These are phyloP conservation scores for Dryadomyces quercus-mongolicae DNA, from an alignment of 2,329 filamentous ascomycete species.

Conservation along the genomic window DNA sequence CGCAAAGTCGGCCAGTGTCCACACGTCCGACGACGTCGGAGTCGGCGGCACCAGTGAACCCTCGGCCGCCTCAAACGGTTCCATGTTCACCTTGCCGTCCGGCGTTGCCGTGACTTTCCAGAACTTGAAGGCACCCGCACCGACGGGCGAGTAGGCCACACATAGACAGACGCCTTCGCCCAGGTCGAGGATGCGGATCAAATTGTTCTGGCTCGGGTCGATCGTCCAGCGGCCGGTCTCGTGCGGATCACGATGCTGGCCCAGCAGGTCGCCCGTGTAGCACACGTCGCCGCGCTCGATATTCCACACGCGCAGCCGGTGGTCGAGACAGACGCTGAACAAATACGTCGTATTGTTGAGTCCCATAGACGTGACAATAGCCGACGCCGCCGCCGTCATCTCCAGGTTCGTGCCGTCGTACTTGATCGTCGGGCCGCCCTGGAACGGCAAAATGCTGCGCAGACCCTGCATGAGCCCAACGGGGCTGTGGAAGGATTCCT, in stretches of 20 bases:
- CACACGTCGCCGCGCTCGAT: constrained; percentile 67
- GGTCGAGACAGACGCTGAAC: constrained; percentile 80
- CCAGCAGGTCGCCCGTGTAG: constrained; percentile 65
- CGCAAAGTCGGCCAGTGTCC: constrained; percentile 69
- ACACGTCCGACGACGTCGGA: constrained; percentile 61
- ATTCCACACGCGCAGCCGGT: constrained; percentile 84
- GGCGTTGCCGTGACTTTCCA: constrained; percentile 63
- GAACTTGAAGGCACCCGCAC: constrained; percentile 86
- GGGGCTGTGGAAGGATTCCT: constrained; percentile 61
- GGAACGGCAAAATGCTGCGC: constrained; percentile 54
- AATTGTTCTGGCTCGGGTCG: constrained; percentile 64
- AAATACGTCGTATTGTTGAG: constrained; percentile 38
- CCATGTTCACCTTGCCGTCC: constrained; percentile 50
- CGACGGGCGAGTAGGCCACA: constrained; percentile 78
- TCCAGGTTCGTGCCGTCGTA: constrained; percentile 56
- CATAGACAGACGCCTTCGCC: constrained; percentile 43
- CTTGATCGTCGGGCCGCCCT: constrained; percentile 49
- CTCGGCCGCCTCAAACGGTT: constrained; percentile 41
- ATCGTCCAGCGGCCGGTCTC: constrained; percentile 65
- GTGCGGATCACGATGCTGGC: constrained; percentile 51
- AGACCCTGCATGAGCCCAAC: constrained; percentile 60
- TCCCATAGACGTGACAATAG: constrained; percentile 39
- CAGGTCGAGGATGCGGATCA: constrained; percentile 59
- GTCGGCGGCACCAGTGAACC: constrained; percentile 52
- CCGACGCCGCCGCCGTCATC: constrained; percentile 53